Evolutionary conservation across 164 flowering plant species (phyloP).

Genomic region (Saururus chinensis): DNA sequence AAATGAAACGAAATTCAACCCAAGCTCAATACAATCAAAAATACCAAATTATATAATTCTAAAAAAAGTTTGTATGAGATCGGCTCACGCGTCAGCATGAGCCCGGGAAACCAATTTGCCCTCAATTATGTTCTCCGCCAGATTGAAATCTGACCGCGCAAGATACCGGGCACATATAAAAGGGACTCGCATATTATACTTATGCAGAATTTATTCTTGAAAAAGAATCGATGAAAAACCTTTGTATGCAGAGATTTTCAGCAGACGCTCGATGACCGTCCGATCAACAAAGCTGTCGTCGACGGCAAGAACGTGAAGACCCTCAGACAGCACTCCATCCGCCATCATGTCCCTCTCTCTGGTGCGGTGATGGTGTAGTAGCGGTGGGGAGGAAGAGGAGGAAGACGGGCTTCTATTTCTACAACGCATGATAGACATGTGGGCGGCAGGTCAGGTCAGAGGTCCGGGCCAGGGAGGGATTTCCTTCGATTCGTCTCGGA

Average conservation of each 20-base stretch:
- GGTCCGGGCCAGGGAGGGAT: no score
- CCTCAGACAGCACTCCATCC: background rate
- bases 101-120: no score
- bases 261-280: conserved; percentile 76
- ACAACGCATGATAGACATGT: no score
- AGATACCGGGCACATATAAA: no score
- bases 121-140: no score
- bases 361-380: background rate
- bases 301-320: conserved; percentile 83
- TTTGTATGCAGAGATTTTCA: conserved; percentile 68
- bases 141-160: no score
- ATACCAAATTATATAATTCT: conserved; percentile 1
- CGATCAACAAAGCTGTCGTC: conserved; percentile 90
- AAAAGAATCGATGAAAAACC: conserved; percentile 31
- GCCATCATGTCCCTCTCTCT: background rate
- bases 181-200: no score
- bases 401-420: no score
- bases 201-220: background rate
- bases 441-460: no score
- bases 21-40: background rate
- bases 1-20: background rate
- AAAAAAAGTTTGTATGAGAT: no score
- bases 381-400: background rate
- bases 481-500: background rate
- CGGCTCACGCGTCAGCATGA: no score